Conservation (phyloP, 2,329 filamentous ascomycete species). For the Cryphonectria carpinicola region DNA sequence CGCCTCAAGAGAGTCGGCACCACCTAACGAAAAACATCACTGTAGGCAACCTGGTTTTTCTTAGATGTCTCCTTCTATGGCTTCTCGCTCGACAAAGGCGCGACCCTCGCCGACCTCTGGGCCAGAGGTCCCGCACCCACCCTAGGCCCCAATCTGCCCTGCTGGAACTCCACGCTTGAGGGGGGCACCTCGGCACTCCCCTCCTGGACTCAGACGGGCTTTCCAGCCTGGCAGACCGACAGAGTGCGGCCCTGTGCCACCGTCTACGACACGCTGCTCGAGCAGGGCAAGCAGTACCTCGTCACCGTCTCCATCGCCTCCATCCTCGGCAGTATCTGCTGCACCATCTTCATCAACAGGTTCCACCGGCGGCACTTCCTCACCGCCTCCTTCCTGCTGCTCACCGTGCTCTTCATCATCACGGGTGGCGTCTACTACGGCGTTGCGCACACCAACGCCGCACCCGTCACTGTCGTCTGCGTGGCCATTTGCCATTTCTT, state of each 20-base stretch:
- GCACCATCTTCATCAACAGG: constrained; percentile 52
- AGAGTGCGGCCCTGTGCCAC: constrained; percentile 52
- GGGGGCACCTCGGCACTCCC: constrained; percentile 50
- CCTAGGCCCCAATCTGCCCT: constrained; percentile 46
- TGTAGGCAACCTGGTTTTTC: constrained; percentile 54
- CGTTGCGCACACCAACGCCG: constrained; percentile 46
- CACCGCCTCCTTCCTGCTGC: constrained; percentile 52
- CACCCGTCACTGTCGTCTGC: constrained; percentile 52
- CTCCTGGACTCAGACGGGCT: constrained; percentile 42
- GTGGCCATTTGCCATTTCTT: constrained; percentile 58
- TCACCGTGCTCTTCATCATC: constrained; percentile 51
- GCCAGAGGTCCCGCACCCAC: constrained; percentile 40
- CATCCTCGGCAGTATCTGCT: constrained; percentile 53
- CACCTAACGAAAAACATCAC: not conserved
- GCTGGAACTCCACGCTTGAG: constrained; percentile 51
- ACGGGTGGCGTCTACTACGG: constrained; percentile 53
- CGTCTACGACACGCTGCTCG: constrained; percentile 55
- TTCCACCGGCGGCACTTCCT: constrained; percentile 54
- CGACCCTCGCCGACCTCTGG: constrained; percentile 49
- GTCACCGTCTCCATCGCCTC: constrained; percentile 56
- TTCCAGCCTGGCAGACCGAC: constrained; percentile 57
- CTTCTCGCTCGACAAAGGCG: constrained; percentile 53
- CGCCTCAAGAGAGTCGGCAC: not conserved
- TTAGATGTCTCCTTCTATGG: constrained; percentile 63
- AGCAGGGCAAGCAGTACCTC: constrained; percentile 57